Percentiles rank a stretch among this genome's conserved stretches.
Conservation (phyloP, 176 grass and related monocot species). For the Olyra latifolia region DNA sequence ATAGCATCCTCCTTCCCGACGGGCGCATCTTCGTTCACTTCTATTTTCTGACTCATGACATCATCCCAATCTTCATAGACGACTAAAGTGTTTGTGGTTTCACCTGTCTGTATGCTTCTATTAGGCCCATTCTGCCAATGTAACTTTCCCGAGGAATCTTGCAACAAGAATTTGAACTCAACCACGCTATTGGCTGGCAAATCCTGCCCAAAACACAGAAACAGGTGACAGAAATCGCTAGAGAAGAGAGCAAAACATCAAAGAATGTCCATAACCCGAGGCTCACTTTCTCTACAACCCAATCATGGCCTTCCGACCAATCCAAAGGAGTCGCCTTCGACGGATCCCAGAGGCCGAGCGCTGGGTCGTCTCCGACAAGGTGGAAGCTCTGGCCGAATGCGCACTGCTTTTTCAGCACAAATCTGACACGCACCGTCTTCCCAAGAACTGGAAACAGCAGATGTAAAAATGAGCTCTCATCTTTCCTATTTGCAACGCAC, state of each 20-base stretch:
- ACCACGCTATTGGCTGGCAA: constrained; percentile 46
- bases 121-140: constrained; percentile 73
- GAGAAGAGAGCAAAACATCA: background rate
- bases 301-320: constrained; percentile 54
- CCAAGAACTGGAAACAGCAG: background rate
- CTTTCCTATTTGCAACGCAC: background rate
- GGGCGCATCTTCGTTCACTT: constrained; percentile 17
- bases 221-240: background rate
- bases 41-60: constrained; percentile 40
- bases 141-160: constrained; percentile 39
- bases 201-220: constrained; percentile 49
- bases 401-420: constrained; percentile 45
- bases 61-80: constrained; percentile 63
- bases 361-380: constrained; percentile 48
- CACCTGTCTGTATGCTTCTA: constrained; percentile 47
- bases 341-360: constrained; percentile 63
- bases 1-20: background rate
- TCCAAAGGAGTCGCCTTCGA: constrained; percentile 43
- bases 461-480: background rate
- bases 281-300: constrained; percentile 60
- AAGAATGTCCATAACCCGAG: background rate
- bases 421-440: constrained; percentile 37
- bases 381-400: constrained; percentile 44
- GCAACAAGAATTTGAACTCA: constrained; percentile 83
- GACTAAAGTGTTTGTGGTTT: constrained; percentile 46